These are phyloP conservation scores for Scedosporium aurantiacum DNA, from an alignment of 2,329 filamentous ascomycete species.

Conservation along the genomic window DNA sequence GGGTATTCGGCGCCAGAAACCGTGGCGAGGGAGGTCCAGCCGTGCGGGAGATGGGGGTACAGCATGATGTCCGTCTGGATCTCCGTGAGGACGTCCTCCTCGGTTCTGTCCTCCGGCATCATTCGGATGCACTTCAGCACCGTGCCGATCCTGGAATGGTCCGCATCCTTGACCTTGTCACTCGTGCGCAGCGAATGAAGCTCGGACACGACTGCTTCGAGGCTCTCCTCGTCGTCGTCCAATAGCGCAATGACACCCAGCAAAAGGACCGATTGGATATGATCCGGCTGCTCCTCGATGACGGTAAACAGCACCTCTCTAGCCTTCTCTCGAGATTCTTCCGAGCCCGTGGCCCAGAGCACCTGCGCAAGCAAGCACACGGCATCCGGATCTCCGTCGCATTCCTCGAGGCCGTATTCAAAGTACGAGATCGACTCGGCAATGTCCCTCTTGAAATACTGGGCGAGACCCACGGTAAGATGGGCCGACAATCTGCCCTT, in stretches of 20 bases:
- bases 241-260: slow-evolving; percentile 76
- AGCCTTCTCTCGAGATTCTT: slow-evolving; percentile 63
- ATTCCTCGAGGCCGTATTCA: slow-evolving; percentile 67
- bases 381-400: slow-evolving; percentile 65
- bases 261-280: slow-evolving; percentile 69
- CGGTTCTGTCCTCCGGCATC: slow-evolving; percentile 35
- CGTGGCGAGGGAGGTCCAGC: slow-evolving; percentile 67
- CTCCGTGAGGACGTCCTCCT: slow-evolving; percentile 47
- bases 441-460: slow-evolving; percentile 58
- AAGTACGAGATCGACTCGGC: slow-evolving; percentile 69
- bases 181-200: slow-evolving; percentile 61
- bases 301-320: slow-evolving; percentile 70
- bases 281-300: slow-evolving; percentile 61
- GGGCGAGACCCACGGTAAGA: slow-evolving; percentile 72
- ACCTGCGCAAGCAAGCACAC: slow-evolving; percentile 83
- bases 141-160: slow-evolving; percentile 61
- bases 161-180: slow-evolving; percentile 47
- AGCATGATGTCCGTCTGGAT: slow-evolving; percentile 71
- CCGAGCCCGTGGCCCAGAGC: slow-evolving; percentile 78
- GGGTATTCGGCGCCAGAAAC: slow-evolving; percentile 40
- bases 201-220: slow-evolving; percentile 71
- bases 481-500: slow-evolving; percentile 74
- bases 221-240: slow-evolving; percentile 65
- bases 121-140: slow-evolving; percentile 65
- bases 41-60: slow-evolving; percentile 64